Evolutionary conservation across 192 early-diverging fungal species (phyloP), one percentile per base, ranked within the genome.

Genomic region (Coemansia sp.): DNA sequence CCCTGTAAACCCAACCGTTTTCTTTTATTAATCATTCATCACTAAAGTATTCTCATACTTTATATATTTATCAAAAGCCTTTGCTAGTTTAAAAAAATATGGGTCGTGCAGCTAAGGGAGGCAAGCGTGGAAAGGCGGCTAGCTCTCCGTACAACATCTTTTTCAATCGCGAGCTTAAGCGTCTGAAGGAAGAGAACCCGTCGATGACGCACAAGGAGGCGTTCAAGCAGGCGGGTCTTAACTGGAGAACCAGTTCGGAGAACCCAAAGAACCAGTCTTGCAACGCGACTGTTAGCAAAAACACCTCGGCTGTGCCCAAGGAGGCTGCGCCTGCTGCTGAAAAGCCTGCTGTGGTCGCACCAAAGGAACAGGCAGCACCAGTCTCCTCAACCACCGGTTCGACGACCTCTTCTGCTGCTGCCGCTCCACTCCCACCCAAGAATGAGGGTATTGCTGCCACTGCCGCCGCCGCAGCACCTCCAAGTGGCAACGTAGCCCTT

Each of bases 181-280:
- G 66, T 13, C 46, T 75, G 28, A 75, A 75, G 48, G 27, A 19
- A 28, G 55, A 62, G 45, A 52, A 75, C 46, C 66, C 72, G 13
- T 26, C n/a, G 6, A 64, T 75, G 28, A 32, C 72, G 6, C 72
- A 75, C 55, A 68, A 64, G 47, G 66, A 64, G 3, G 72, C 66
- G 20, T 75, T 75, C 53, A 75, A 63, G 53, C 65, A 68, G 29
- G 72, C 72, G 5, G 66, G 53, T 4, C 50, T 64, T 11, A 68
- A 64, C 57, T 75, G 72, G 72, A 54, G 50, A 29, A 64, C 52
- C 9, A 75, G 72, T 33, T 42, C 57, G 2, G 36, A 56, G 44
- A 75, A 75, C 39, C 72, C 72, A 11, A 75, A 75, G 37, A 64
- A 64, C 53, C 22, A 60, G 51, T 22, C 28, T 13, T n/a, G 23